These are phyloP conservation scores for Candida michaelii DNA, from an alignment of 805 yeast species.

Conservation along the genomic window DNA sequence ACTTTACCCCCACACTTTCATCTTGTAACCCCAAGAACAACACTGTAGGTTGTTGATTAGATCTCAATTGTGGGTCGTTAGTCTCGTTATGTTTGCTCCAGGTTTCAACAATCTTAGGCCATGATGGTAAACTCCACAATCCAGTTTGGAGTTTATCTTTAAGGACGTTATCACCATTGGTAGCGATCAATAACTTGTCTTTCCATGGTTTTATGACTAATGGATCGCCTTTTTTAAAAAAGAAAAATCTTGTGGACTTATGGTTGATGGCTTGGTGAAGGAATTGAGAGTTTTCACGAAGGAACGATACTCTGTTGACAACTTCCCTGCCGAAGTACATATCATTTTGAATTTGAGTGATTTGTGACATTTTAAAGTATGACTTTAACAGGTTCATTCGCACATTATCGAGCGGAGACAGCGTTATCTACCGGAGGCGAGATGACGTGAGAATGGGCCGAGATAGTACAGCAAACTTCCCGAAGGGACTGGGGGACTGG, in stretches of 20 bases:
- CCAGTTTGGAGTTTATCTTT: constrained; percentile 17
- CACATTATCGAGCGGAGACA: not conserved
- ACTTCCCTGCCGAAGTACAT: constrained; percentile 50
- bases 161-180: constrained; percentile 33
- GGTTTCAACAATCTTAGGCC: constrained; percentile 16
- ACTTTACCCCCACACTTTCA: constrained; percentile 42
- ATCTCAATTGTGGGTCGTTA: constrained; percentile 43
- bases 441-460: too few species aligned
- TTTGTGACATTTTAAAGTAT: constrained; percentile 18
- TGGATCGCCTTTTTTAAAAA: constrained; percentile 34
- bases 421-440: too few species aligned
- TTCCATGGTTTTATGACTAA: constrained; percentile 29
- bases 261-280: constrained; percentile 46
- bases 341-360: constrained; percentile 20
- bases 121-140: constrained; percentile 17
- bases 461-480: too few species aligned
- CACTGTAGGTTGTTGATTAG: constrained; percentile 34
- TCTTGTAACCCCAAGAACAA: constrained; percentile 48
- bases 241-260: constrained; percentile 50
- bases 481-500: too few species aligned
- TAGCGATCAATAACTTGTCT: constrained; percentile 33
- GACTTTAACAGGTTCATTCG: constrained; percentile 12
- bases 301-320: constrained; percentile 63
- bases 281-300: constrained; percentile 56
- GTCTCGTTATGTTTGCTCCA: constrained; percentile 34